Conservation (phyloP, 306 rosid genomes). For the Quercus variabilis region DNA sequence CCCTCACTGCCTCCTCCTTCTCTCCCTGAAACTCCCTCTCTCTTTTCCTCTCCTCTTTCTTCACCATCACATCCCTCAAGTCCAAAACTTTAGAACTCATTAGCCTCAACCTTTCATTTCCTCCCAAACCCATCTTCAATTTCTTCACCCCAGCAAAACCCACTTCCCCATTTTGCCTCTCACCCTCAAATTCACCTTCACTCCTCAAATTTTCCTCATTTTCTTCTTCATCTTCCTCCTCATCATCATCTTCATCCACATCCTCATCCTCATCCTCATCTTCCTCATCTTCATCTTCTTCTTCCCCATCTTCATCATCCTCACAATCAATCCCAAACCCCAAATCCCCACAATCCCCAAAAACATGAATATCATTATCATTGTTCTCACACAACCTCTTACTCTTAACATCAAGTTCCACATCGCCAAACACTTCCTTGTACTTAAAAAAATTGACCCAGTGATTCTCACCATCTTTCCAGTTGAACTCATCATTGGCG, state of each 20-base stretch:
- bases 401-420: conserved; percentile 50
- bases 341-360: conserved; percentile 50
- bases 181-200: conserved; percentile 30
- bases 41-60: conserved; percentile 73
- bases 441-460: conserved; percentile 87
- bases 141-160: conserved; percentile 26
- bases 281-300: conserved; percentile 28
- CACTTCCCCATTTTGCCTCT: conserved; percentile 16
- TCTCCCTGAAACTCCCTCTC: conserved; percentile 62
- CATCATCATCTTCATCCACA: conserved; percentile 19
- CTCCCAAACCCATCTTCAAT: conserved; percentile 33
- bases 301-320: conserved; percentile 35
- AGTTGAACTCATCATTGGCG: conserved; percentile 61
- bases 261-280: conserved; percentile 30
- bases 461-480: conserved; percentile 89
- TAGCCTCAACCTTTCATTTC: conserved; percentile 38
- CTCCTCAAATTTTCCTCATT: conserved; percentile 26
- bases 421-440: conserved; percentile 84
- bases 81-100: conserved; percentile 44
- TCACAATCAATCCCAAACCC: conserved; percentile 54
- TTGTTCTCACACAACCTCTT: conserved; percentile 23
- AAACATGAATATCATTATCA: conserved; percentile 20
- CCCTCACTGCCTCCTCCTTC: conserved; percentile 42
- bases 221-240: neutral
- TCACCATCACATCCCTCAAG: conserved; percentile 56